Base-by-base conservation (phyloP, 2,329 filamentous ascomycete genomes). In the Thielaviopsis ethacetica region DNA sequence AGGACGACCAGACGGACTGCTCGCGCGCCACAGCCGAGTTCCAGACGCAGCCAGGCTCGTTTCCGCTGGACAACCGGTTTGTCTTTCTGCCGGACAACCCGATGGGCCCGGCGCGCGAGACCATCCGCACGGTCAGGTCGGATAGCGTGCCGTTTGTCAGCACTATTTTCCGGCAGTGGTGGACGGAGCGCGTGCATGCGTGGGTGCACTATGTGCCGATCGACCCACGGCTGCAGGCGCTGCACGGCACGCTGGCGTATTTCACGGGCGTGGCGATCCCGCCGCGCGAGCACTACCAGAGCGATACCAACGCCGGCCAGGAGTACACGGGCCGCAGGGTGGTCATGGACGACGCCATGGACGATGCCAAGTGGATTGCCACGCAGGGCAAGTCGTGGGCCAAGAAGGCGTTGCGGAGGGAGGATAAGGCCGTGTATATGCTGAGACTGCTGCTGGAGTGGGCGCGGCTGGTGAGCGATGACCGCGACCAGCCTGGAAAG, bases 201-300 rank as follows among this genome's bases (percentile, higher is more conserved):
- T 94, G 88, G 88, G 72, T 84, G 52, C 88, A 94, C 67, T 93
- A 89, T 65, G 83, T 91, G 1, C 88, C 88, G 9, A 71, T 91
- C 17, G 88, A 93, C 67, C 64, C 85, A 1, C 78, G 88, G 2
- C 81, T 86, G 21, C 85, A 90, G 62, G 85, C 80, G 1, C 71
- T 93, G 49, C 88, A 86, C 73, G 82, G 81, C 62, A 88, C 84
- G 0, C 70, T 91, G 58, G 79, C 84, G 0, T 93, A 89, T 69
- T 91, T 93, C 66, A 72, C 76, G 4, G 86, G 85, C 0, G 73
- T 81, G 5, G 71, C 59, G 26, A 54, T 61, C 26, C 59, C 59
- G 19, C 52, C 56, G n/a, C 6, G n/a, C 27, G 56, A 41, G 53
- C 56, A 58, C 34, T 52, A 56, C 21, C 53, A 76, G 59, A 70